Percentiles rank a stretch among this genome's conserved stretches.
phyloP scores from a whole-genome alignment of 2,329 filamentous ascomycete species.

The Penicillium janthinellum region DNA sequence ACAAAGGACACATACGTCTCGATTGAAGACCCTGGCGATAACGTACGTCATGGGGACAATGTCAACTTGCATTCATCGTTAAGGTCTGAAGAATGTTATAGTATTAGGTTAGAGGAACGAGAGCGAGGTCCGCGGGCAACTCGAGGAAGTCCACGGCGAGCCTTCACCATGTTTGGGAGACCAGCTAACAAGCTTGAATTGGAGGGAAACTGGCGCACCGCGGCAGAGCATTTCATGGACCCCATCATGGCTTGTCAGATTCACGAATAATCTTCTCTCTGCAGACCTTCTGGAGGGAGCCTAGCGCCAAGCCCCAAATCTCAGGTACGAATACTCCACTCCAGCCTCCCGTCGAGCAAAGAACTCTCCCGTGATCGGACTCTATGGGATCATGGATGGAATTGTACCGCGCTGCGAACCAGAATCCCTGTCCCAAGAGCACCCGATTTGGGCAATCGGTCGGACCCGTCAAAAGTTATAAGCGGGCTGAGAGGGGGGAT shows the following conservation, averaged over 20 bases:
- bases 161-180: no score
- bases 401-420: no score
- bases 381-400: no score
- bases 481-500: background rate
- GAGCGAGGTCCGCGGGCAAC: background rate
- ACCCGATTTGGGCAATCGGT: slow-evolving; percentile 19
- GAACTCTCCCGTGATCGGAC: background rate
- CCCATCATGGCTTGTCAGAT: no score
- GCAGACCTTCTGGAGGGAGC: background rate
- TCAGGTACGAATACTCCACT: background rate
- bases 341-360: background rate
- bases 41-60: background rate
- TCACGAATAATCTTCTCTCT: background rate
- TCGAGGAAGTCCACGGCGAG: slow-evolving; percentile 6
- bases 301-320: background rate
- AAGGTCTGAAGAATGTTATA: background rate
- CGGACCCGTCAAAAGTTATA: slow-evolving; percentile 9
- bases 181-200: no score
- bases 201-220: no score
- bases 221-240: no score
- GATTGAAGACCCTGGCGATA: background rate
- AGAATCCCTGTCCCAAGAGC: background rate
- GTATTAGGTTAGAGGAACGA: background rate
- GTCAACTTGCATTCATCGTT: background rate
- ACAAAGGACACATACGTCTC: background rate